phyloP scores from a whole-genome alignment of 495 filamentous ascomycete species.

The Bacidia rubella region DNA sequence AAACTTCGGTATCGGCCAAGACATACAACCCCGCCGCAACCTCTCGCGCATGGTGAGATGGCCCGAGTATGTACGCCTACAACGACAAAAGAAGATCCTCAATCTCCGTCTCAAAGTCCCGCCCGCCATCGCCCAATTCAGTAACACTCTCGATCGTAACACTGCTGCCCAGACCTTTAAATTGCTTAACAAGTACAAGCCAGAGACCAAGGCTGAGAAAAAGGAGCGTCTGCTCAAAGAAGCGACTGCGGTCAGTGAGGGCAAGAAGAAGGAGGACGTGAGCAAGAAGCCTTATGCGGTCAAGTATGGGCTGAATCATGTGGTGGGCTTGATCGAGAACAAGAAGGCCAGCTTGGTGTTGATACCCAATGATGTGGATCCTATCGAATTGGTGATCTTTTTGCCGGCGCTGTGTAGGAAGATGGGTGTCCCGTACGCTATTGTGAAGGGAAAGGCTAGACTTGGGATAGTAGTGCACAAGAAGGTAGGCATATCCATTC shows the following conservation, averaged over 20 bases:
- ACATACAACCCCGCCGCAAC: conserved; percentile 95
- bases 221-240: conserved; percentile 98
- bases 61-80: conserved; percentile 96
- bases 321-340: conserved; percentile 98
- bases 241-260: conserved; percentile 89
- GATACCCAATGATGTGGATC: conserved; percentile 99
- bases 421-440: conserved; percentile 99
- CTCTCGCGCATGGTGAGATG: conserved; percentile 98
- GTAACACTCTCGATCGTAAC: conserved; percentile 95
- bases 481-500: conserved; percentile 50
- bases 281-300: conserved; percentile 98
- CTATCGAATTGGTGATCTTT: conserved; percentile 99
- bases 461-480: conserved; percentile 99
- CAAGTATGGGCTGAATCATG: conserved; percentile 99
- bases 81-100: conserved; percentile 99
- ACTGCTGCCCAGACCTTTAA: conserved; percentile 93
- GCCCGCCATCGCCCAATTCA: conserved; percentile 95
- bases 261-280: conserved; percentile 99
- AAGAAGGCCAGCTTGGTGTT: conserved; percentile 98
- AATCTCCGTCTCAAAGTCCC: conserved; percentile 98
- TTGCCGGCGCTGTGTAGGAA: conserved; percentile 97
- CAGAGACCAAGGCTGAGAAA: conserved; percentile 98
- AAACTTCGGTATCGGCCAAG: conserved; percentile 99
- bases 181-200: conserved; percentile 98
- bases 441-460: conserved; percentile 98